A percentile compares a stretch with the other conserved stretches of the same genome.
Conservation (phyloP, 345 rosid genomes). For the Melaleuca alternifolia region DNA sequence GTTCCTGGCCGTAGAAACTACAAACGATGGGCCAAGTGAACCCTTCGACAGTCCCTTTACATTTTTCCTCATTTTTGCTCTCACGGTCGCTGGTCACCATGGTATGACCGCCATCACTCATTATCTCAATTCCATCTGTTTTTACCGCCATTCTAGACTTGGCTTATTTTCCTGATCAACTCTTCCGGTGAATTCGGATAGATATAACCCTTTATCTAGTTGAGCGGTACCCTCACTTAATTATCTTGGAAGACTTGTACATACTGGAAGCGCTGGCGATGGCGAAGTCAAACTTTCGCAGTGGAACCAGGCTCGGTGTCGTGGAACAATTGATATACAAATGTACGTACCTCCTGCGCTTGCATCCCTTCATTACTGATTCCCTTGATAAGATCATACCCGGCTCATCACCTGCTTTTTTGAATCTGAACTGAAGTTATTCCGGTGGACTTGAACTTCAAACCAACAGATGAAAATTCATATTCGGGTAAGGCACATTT, state of each 20-base stretch:
- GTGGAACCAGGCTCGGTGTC: background rate
- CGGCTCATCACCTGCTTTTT: no score
- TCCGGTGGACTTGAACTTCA: no score
- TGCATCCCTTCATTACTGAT: background rate
- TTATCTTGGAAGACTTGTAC: fast-evolving
- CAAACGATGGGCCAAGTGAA: background rate
- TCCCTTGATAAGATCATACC: no score
- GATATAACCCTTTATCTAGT: background rate
- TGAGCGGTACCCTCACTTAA: fast-evolving
- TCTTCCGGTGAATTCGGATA: background rate
- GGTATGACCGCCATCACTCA: background rate
- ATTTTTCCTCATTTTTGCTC: fast-evolving
- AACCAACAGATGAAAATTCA: no score
- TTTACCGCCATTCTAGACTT: background rate
- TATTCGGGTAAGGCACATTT: background rate
- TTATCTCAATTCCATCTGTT: background rate
- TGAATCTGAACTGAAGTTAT: no score
- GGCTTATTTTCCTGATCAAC: background rate
- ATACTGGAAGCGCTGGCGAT: fast-evolving
- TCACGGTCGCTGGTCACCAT: background rate
- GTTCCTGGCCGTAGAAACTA: background rate
- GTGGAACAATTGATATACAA: background rate
- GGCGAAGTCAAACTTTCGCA: fast-evolving
- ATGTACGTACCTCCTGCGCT: background rate
- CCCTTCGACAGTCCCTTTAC: background rate